phyloP scores from a whole-genome alignment of 164 flowering plant genomes.

The Chimonanthus salicifolius region DNA sequence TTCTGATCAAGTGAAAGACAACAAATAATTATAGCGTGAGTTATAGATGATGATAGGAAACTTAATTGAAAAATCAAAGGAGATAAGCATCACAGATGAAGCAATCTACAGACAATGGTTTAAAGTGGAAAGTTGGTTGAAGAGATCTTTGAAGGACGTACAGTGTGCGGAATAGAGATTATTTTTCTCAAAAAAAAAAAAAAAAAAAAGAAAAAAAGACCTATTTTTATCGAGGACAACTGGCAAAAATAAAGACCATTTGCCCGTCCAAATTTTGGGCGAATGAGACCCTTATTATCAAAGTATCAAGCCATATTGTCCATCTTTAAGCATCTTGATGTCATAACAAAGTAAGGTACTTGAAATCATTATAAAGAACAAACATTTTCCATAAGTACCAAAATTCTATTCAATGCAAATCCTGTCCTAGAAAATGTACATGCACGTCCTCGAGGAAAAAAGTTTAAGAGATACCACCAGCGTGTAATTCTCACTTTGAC shows the following conservation, averaged over 20 bases:
- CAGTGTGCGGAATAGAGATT: too few species aligned
- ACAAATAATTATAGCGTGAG: background rate
- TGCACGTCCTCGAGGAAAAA: background rate
- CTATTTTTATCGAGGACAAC: too few species aligned
- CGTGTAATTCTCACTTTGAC: background rate
- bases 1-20: constrained; percentile 38
- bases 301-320: background rate
- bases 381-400: too few species aligned
- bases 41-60: background rate
- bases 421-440: background rate
- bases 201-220: too few species aligned
- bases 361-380: too few species aligned
- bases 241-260: background rate
- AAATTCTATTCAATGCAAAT: background rate
- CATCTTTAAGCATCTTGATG: background rate
- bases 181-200: too few species aligned
- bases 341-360: too few species aligned
- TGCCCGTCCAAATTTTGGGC: background rate
- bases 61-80: background rate
- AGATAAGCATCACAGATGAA: background rate
- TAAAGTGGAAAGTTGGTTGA: background rate
- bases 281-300: background rate
- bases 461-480: background rate
- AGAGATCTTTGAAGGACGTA: background rate
- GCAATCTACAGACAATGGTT: background rate